Base-by-base conservation (phyloP, 1,139 yeast genomes). In the Scheffersomyces lignicola region DNA sequence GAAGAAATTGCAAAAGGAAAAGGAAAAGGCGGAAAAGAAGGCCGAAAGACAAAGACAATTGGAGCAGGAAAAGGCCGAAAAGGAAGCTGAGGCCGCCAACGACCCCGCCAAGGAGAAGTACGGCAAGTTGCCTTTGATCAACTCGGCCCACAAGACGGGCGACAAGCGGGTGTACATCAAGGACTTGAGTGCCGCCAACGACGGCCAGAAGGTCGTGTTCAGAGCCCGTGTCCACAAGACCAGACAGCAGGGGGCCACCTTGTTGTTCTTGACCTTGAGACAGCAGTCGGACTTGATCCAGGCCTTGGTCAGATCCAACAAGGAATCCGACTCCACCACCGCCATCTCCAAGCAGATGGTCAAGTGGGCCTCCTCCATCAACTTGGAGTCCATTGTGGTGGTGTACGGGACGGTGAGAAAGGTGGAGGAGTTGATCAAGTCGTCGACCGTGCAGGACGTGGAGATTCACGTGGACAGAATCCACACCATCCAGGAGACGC, bases 161-260 rank as follows among this genome's bases (percentile, higher is more conserved):
- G 54, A 54, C 36, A 54, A 66, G 49, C 80, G 97, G 62, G 62
- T 73, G 43, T 60, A 76, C 48, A 69, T 92, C 52, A 56, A 61
- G 36, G 67, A 71, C 33, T 69, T 92, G 52, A 65, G 78, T 21
- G 71, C 76, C 25, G 76, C 74, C 21, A 78, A 83, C 59, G 95
- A 83, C 47, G 96, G 94, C 38, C 76, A 81, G 54, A 78, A 79
- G 46, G 86, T 92, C 40, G 72, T 84, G 18, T 80, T 94, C 69
- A 81, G 98, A 66, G 97, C 98, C 32, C 80, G 99, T 67, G 78
- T 89, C 29, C 97, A 92, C 65, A 88, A 80, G 48, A 78, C 94
- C 12, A 86, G 98, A 71, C 86, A 88, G 57, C 97, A 92, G 64
- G 95, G 96, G 62, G 95, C 95, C 53, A 89, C 95, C 49, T 82